Conservation (phyloP, 108 stramenopile genomes). For the Discostella stelligeroides region DNA sequence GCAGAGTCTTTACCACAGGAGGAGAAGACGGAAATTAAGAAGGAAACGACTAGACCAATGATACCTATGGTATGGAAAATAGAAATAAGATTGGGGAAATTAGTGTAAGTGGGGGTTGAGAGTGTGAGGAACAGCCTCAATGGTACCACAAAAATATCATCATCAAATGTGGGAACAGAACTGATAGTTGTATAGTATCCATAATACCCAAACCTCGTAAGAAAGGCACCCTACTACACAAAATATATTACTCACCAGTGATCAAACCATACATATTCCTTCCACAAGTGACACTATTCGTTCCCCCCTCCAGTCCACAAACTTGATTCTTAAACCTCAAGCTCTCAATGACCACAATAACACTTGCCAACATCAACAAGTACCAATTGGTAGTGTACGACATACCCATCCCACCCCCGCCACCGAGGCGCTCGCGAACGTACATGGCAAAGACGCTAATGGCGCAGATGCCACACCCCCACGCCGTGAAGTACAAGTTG, state of each 20-base stretch:
- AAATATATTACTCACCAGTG: conserved; percentile 46
- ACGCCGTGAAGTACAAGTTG: conserved; percentile 44
- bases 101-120: background rate
- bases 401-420: conserved; percentile 25
- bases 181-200: background rate
- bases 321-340: conserved; percentile 49
- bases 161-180: background rate
- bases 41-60: conserved; percentile 38
- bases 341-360: conserved; percentile 49
- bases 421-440: conserved; percentile 43
- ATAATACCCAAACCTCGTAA: too few relatives aligned
- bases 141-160: too few relatives aligned
- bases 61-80: too few relatives aligned
- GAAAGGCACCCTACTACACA: too few relatives aligned
- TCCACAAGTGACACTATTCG: conserved; percentile 28
- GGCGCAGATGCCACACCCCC: conserved; percentile 31
- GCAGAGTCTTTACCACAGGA: conserved; percentile 46
- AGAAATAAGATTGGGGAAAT: background rate
- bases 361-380: conserved; percentile 37
- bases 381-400: conserved; percentile 48
- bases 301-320: conserved; percentile 37
- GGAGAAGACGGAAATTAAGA: conserved; percentile 46
- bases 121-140: background rate
- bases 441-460: conserved; percentile 40
- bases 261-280: conserved; percentile 45